Base-by-base conservation (phyloP, 805 yeast genomes). In the Grigorovia yakushimaensis region DNA sequence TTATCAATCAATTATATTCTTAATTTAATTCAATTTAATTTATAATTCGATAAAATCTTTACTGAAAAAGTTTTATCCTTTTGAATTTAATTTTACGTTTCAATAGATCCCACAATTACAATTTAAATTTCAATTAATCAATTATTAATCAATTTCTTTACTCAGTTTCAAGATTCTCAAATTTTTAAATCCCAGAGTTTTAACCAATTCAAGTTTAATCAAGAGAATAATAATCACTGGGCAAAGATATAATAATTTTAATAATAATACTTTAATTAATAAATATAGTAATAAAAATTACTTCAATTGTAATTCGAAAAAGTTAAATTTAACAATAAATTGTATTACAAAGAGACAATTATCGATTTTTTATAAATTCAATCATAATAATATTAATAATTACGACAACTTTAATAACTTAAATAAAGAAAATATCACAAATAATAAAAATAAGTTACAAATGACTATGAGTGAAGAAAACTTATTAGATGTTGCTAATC, bases 391-490 rank as follows among this genome's bases (percentile, higher is more conserved):
- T 10, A 13, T n/a, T 13, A 19, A 38, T 2, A 13, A n/a, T 38
- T 4, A 38, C 17, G 17, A 13, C 22, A 19, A 7, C 17, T 13
- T 11, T 6, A 38, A 38, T 13, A 19, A 13, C 19, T 8, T 19
- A 38, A 21, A 38, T 37, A 37, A 11, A 13, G 19, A 17, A 19
- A 40, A 9, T n/a, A 40, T 40, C 23, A 41, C 23, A 15, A 46
- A 20, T 15, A 23, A 18, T 5, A 20, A 20, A 30, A 37, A 49
- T 45, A 19, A 33, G 3, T 33, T 33, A 9, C 37, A 33, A 33
- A 33, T 33, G 37, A 33, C 37, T 3, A 70, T 69, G 73, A 69
- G 73, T 53, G 72, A 68, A 53, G 73, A 68, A 48, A 70, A 59
- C 48, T 53, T 70, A 49, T 65, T 66, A 42, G 73, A 70, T 45